phyloP scores from a whole-genome alignment of 768 basidiomycete species.

The Nevesoporus exiguus region DNA sequence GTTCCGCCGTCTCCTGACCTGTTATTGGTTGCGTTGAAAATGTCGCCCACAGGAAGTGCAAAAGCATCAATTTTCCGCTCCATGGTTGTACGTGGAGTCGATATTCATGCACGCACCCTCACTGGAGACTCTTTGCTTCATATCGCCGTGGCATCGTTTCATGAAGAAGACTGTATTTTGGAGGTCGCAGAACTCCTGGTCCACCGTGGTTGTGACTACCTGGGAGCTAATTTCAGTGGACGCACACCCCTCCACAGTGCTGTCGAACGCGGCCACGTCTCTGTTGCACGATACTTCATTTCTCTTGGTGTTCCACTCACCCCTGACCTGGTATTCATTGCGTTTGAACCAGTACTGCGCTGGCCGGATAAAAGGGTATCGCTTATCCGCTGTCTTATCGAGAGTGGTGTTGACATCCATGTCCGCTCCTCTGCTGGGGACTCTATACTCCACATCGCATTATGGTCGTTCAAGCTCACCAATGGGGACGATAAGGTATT shows the following conservation, averaged over 20 bases:
- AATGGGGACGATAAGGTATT: background rate
- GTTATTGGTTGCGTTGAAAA: background rate
- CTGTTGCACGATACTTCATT: background rate
- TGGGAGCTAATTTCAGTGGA: too few relatives aligned
- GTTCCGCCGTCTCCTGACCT: background rate
- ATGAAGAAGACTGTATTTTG: background rate
- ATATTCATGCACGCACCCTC: background rate
- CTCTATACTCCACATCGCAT: background rate
- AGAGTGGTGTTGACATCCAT: background rate
- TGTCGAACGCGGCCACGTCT: background rate
- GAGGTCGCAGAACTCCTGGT: background rate
- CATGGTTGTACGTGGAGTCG: background rate
- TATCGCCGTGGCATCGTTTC: background rate
- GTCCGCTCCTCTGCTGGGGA: background rate
- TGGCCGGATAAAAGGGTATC: background rate
- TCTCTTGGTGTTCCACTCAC: too few relatives aligned
- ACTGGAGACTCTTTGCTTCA: background rate
- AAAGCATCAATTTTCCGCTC: background rate
- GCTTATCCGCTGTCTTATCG: background rate
- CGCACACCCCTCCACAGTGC: background rate
- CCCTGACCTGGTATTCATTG: too few relatives aligned
- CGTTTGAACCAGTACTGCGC: too few relatives aligned
- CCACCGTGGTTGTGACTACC: background rate
- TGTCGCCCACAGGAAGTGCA: background rate
- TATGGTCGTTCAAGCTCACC: background rate